These are phyloP conservation scores for Sisymbrium altissimum DNA, from an alignment of 345 rosid species.

Conservation along the genomic window DNA sequence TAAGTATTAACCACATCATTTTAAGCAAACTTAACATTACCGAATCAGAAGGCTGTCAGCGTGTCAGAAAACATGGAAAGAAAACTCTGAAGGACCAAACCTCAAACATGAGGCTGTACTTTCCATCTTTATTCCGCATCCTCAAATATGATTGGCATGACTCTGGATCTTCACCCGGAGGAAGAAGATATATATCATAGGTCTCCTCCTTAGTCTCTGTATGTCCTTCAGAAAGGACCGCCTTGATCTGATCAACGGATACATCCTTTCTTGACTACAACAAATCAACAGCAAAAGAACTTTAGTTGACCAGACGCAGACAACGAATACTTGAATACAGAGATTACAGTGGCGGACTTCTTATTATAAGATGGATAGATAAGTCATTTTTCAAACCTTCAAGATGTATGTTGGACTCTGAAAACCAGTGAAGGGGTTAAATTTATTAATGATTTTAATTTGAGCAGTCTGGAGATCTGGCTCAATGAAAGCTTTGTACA, in stretches of 20 bases:
- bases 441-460: constrained; percentile 82
- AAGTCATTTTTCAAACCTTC: constrained; percentile 54
- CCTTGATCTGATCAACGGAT: constrained; percentile 65
- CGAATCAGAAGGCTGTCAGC: not conserved
- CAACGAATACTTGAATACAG: not conserved
- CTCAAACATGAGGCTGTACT: constrained; percentile 99
- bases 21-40: constrained; percentile 4
- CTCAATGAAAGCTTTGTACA: constrained; percentile 99
- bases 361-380: not conserved
- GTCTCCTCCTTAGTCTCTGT: constrained; percentile 77
- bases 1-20: not conserved
- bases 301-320: not conserved
- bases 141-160: constrained; percentile 95
- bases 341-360: not conserved
- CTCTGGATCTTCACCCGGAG: constrained; percentile 99
- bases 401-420: constrained; percentile 95
- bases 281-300: constrained; percentile 22
- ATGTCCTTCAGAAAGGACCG: constrained; percentile 59
- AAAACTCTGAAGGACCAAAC: constrained; percentile 39
- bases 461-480: constrained; percentile 99
- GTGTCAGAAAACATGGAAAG: not conserved
- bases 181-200: constrained; percentile 95
- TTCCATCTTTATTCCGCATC: constrained; percentile 99
- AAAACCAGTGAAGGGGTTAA: constrained; percentile 95
- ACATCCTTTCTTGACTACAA: constrained; percentile 76